phyloP scores from a whole-genome alignment of 2,329 filamentous ascomycete genomes.

The Xylaria sp. region DNA sequence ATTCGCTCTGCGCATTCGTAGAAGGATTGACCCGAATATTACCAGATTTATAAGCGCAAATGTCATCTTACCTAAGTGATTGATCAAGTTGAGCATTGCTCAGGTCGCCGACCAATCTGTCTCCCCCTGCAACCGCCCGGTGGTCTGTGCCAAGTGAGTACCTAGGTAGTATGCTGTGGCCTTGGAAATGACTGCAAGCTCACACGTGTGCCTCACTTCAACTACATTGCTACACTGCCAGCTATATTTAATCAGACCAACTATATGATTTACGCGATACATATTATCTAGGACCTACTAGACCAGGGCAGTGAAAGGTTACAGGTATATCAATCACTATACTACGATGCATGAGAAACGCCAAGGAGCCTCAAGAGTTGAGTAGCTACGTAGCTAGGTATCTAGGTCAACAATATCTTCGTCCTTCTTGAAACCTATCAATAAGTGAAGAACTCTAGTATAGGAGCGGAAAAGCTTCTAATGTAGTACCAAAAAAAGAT shows the following conservation, averaged over 20 bases:
- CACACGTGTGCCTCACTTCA: neutral
- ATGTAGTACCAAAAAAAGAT: too few relatives aligned
- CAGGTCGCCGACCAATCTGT: conserved; percentile 1
- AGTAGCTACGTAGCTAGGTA: too few relatives aligned
- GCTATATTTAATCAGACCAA: neutral
- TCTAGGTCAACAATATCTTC: too few relatives aligned
- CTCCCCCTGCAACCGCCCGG: neutral
- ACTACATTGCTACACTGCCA: neutral
- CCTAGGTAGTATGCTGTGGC: neutral
- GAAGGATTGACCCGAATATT: neutral
- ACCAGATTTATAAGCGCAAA: conserved; percentile 29
- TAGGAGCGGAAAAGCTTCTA: too few relatives aligned
- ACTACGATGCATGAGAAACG: too few relatives aligned
- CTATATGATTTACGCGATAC: neutral
- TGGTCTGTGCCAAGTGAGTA: conserved; percentile 25
- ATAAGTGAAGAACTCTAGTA: too few relatives aligned
- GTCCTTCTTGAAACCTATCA: too few relatives aligned
- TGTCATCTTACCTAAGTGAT: conserved; percentile 12
- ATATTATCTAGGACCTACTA: neutral
- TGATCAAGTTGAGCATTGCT: conserved; percentile 10
- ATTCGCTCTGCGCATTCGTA: neutral
- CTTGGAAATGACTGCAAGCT: conserved; percentile 1
- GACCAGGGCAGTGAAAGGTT: neutral
- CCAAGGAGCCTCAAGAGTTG: too few relatives aligned
- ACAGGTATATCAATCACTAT: neutral